Evolutionary conservation across 1,284 basidiomycete species (phyloP).

Genomic region (Microbotryum saponariae): DNA sequence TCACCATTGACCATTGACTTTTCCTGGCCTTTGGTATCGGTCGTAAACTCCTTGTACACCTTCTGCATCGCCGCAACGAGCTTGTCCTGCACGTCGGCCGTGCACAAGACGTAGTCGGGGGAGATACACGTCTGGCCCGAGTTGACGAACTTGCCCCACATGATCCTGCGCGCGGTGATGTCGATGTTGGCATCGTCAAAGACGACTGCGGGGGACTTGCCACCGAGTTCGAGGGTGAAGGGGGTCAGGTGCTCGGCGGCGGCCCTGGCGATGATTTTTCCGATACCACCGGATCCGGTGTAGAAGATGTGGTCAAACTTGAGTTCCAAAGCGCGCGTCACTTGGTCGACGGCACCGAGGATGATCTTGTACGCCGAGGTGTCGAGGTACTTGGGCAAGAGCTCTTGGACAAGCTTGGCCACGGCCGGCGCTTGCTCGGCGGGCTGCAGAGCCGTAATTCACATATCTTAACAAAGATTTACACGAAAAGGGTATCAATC

Average conservation of each 20-base stretch:
- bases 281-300: constrained; percentile 35
- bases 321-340: constrained; percentile 39
- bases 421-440: constrained; percentile 39
- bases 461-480: no score
- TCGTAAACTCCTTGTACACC: constrained; percentile 15
- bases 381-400: constrained; percentile 43
- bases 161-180: constrained; percentile 40
- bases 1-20: constrained; percentile 22
- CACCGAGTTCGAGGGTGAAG: constrained; percentile 42
- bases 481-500: no score
- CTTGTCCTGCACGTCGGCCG: constrained; percentile 15
- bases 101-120: constrained; percentile 29
- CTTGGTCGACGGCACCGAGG: constrained; percentile 41
- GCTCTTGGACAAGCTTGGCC: constrained; percentile 38
- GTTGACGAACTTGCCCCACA: constrained; percentile 44
- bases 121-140: constrained; percentile 39
- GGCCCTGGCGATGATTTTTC: constrained; percentile 41
- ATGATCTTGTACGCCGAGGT: constrained; percentile 38
- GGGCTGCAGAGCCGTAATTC: constrained; percentile 3
- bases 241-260: constrained; percentile 41
- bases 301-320: constrained; percentile 45
- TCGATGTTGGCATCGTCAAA: constrained; percentile 42
- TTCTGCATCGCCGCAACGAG: constrained; percentile 23
- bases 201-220: constrained; percentile 44
- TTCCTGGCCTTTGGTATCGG: neutral